phyloP scores from a whole-genome alignment of 73 alveolate genomes.

The Durusdinium trenchii region DNA sequence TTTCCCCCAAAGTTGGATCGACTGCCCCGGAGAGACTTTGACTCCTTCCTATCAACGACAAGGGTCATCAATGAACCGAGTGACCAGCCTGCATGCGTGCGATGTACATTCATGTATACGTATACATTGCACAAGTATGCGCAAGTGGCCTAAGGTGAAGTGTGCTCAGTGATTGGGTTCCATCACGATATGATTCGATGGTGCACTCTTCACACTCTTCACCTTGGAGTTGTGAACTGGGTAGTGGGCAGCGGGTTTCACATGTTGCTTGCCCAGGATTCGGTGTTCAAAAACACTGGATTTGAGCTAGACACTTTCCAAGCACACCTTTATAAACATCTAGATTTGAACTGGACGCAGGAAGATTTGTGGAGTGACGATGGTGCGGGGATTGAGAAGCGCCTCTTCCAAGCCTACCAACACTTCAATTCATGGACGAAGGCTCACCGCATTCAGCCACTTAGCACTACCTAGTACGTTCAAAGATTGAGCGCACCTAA shows the following conservation, averaged over 20 bases:
- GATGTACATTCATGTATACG: too few relatives aligned
- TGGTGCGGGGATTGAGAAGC: background rate
- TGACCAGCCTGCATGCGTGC: too few relatives aligned
- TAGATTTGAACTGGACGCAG: background rate
- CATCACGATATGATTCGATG: too few relatives aligned
- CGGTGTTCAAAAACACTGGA: background rate
- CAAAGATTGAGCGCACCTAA: background rate
- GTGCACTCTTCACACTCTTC: background rate
- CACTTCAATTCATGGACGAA: background rate
- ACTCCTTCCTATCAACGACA: too few relatives aligned
- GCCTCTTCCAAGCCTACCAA: background rate
- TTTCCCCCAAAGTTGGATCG: too few relatives aligned
- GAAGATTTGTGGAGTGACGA: background rate
- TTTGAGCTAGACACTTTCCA: background rate
- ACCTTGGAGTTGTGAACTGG: slow-evolving; percentile 6
- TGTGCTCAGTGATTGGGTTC: too few relatives aligned
- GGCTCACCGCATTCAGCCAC: background rate
- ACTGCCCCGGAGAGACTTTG: too few relatives aligned
- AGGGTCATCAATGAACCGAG: too few relatives aligned
- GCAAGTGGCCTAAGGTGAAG: too few relatives aligned
- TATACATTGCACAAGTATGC: too few relatives aligned
- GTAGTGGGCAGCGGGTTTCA: background rate
- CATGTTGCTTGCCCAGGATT: background rate
- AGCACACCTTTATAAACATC: background rate
- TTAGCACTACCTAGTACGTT: background rate